Percentiles rank a stretch among this genome's conserved stretches.
Evolutionary conservation across 495 filamentous ascomycete genomes (phyloP).

Genomic region (Daldinia loculata): DNA sequence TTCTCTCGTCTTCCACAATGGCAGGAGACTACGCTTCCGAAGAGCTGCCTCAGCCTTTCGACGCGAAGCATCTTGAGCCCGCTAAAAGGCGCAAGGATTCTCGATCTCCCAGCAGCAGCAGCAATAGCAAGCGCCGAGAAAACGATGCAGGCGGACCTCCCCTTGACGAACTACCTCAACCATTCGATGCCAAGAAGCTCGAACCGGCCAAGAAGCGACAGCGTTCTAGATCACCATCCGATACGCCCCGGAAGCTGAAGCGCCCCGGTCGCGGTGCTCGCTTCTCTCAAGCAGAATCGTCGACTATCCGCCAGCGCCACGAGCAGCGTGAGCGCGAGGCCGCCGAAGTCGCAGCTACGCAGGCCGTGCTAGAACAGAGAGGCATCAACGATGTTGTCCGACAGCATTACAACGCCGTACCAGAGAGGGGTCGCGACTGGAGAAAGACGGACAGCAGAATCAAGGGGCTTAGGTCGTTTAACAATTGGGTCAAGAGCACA

Average conservation of each 20-base stretch:
- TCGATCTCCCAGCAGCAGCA: constrained; percentile 25
- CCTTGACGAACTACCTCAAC: constrained; percentile 60
- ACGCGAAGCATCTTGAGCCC: constrained; percentile 52
- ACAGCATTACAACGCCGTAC: constrained; percentile 96
- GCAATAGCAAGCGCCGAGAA: constrained; percentile 24
- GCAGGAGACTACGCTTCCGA: constrained; percentile 40
- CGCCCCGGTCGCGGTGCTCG: constrained; percentile 85
- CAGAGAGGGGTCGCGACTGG: constrained; percentile 91
- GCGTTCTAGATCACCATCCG: constrained; percentile 54
- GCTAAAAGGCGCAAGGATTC: constrained; percentile 48
- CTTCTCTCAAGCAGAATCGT: constrained; percentile 73
- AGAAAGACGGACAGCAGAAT: constrained; percentile 91
- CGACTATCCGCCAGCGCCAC: constrained; percentile 71
- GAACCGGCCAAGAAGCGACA: constrained; percentile 62
- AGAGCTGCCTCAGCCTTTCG: constrained; percentile 50
- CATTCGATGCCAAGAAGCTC: constrained; percentile 64
- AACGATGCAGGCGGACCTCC: constrained; percentile 18
- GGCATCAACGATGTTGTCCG: constrained; percentile 85
- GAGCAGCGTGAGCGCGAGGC: constrained; percentile 70
- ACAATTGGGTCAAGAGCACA: constrained; percentile 98
- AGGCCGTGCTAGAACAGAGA: constrained; percentile 48
- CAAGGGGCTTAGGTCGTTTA: constrained; percentile 92
- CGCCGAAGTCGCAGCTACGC: constrained; percentile 59
- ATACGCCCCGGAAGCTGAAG: constrained; percentile 76
- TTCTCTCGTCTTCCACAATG: constrained; percentile 33